A percentile compares a stretch with the other conserved stretches of the same genome.
These are phyloP conservation scores for Circinella umbellata DNA, from an alignment of 371 early-diverging fungal genomes.

Conservation along the genomic window DNA sequence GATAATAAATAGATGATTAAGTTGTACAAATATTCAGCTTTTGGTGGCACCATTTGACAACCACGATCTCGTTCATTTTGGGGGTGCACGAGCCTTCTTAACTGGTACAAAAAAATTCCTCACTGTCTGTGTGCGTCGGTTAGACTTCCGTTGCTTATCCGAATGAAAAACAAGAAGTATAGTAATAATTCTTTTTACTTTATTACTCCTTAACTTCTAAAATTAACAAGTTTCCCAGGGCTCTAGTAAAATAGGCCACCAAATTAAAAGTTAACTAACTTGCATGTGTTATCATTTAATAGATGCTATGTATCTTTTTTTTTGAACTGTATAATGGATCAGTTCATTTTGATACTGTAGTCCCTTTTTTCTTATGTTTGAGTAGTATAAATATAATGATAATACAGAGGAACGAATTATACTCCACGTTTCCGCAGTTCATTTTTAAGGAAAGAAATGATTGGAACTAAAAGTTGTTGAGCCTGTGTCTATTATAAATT, in stretches of 20 bases:
- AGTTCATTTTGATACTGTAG: no score
- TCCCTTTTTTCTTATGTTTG: no score
- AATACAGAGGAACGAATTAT: no score
- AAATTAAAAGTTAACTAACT: no score
- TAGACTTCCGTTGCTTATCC: constrained; percentile 5
- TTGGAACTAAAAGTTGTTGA: neutral
- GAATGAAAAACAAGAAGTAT: neutral
- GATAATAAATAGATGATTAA: neutral
- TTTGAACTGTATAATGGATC: no score
- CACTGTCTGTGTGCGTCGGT: constrained; percentile 4
- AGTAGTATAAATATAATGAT: no score
- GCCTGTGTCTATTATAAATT: no score
- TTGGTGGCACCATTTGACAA: constrained; percentile 10
- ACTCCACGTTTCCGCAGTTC: no score
- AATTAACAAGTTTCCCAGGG: neutral
- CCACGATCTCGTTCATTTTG: constrained; percentile 8
- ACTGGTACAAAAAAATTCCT: neutral
- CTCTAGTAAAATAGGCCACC: neutral
- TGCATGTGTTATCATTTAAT: no score
- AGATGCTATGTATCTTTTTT: no score
- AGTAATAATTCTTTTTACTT: no score
- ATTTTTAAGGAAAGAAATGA: no score
- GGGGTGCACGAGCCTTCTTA: constrained; percentile 5
- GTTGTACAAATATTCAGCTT: neutral
- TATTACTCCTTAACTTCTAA: neutral